Evolutionary conservation across 225 moss, liverwort and hornwort species (phyloP).

Genomic region (Bryoerythrophyllum caledonicum): DNA sequence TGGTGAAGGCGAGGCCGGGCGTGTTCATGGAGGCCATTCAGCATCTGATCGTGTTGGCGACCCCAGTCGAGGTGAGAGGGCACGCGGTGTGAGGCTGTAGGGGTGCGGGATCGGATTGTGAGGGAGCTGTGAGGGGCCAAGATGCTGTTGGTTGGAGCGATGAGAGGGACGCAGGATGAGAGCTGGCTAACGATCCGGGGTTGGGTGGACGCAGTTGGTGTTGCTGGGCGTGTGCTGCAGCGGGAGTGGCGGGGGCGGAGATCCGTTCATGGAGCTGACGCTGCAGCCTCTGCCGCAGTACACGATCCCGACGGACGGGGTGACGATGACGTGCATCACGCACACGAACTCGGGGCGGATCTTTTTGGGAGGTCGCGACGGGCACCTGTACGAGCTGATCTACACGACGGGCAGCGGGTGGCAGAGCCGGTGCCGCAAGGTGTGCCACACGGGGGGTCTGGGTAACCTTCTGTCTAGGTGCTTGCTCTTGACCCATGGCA

Average conservation of each 20-base stretch:
- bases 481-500: slow-evolving; percentile 36
- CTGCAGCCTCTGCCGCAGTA: slow-evolving; percentile 93
- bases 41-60: slow-evolving; percentile 83
- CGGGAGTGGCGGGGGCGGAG: slow-evolving; percentile 78
- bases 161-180: not conserved
- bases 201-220: slow-evolving; percentile 82
- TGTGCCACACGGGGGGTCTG: slow-evolving; percentile 96
- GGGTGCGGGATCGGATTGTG: not conserved
- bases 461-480: slow-evolving; percentile 97
- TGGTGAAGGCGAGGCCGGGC: slow-evolving; percentile 82
- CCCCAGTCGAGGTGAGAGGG: slow-evolving; percentile 81
- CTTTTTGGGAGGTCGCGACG: slow-evolving; percentile 94
- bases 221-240: slow-evolving; percentile 97
- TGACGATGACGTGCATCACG: slow-evolving; percentile 91
- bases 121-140: not conserved
- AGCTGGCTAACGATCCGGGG: slow-evolving; percentile 11
- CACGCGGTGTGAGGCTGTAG: not conserved
- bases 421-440: slow-evolving; percentile 97
- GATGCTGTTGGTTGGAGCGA: not conserved
- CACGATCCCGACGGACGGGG: slow-evolving; percentile 93
- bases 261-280: slow-evolving; percentile 87
- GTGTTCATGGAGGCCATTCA: slow-evolving; percentile 98
- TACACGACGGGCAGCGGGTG: slow-evolving; percentile 89
- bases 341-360: slow-evolving; percentile 87
- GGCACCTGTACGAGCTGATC: slow-evolving; percentile 93